Conservation (phyloP, 2,329 filamentous ascomycete species). For the Diaporthe australafricana region DNA sequence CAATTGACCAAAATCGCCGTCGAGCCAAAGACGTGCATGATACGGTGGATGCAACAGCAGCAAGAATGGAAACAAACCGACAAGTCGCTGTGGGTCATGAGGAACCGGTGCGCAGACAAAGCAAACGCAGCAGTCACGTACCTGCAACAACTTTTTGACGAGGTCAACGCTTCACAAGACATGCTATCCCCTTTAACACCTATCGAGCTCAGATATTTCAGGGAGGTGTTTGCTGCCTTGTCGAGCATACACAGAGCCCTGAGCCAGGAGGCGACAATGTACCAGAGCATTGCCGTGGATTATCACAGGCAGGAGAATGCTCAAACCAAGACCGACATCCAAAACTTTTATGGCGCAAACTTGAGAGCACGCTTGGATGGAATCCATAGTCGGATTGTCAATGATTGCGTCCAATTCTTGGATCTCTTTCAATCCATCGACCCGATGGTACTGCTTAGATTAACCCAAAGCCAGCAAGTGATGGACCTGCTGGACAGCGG, state of each 20-base stretch:
- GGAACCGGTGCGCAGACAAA: not conserved
- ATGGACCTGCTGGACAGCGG: not conserved
- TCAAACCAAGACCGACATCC: not conserved
- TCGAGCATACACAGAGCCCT: not conserved
- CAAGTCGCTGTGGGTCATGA: conserved; percentile 5
- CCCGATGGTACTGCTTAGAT: not conserved
- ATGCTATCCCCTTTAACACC: not conserved
- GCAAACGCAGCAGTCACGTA: not conserved
- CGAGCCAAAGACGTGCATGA: not conserved
- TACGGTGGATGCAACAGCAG: not conserved
- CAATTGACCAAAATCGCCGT: not conserved
- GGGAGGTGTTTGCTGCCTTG: not conserved
- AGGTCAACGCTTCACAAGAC: not conserved
- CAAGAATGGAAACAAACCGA: not conserved
- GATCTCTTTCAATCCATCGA: not conserved
- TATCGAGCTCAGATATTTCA: not conserved
- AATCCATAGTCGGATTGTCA: not conserved
- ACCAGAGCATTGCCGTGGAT: not conserved
- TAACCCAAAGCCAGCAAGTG: not conserved
- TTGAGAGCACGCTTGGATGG: not conserved
- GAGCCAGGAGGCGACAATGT: not conserved
- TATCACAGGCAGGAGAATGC: not conserved
- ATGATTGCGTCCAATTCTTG: conserved; percentile 10
- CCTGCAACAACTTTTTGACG: conserved; percentile 1
- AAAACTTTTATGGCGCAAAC: not conserved